These are phyloP conservation scores for Pulveroboletus sp. DNA, from an alignment of 768 basidiomycete species.

Conservation along the genomic window DNA sequence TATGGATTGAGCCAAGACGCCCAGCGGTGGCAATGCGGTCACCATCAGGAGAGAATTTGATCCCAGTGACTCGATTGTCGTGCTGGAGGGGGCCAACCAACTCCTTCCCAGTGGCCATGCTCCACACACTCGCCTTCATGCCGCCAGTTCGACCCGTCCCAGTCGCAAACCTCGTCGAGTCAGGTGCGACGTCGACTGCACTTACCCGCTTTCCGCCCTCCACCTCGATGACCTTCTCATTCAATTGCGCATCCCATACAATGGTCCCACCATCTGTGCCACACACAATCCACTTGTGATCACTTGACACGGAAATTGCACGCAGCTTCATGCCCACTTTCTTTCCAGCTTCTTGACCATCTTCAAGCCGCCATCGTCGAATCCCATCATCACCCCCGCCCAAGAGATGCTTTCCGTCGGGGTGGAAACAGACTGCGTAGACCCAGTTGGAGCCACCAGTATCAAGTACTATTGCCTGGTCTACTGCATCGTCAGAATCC, in stretches of 20 bases:
- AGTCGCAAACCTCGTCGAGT: background rate
- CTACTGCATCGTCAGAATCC: background rate
- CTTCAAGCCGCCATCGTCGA: background rate
- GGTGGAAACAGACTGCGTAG: background rate
- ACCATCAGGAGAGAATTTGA: background rate
- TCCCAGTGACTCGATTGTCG: accelerated
- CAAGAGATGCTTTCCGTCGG: background rate
- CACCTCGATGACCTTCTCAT: background rate
- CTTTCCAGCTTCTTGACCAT: background rate
- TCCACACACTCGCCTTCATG: background rate
- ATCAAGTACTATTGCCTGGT: background rate
- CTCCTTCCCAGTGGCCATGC: accelerated
- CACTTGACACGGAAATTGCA: background rate
- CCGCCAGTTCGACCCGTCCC: background rate
- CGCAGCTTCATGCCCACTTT: accelerated
- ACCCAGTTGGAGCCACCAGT: background rate
- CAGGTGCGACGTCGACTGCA: background rate
- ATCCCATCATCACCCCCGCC: background rate
- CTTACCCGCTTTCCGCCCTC: accelerated
- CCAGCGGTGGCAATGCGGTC: background rate
- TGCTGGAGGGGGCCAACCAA: background rate
- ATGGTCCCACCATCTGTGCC: accelerated
- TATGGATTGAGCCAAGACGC: accelerated
- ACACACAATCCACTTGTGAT: background rate
- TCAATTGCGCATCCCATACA: background rate